phyloP scores from a whole-genome alignment of 257 asterid genomes.

The Thymus quinquecostatus region DNA sequence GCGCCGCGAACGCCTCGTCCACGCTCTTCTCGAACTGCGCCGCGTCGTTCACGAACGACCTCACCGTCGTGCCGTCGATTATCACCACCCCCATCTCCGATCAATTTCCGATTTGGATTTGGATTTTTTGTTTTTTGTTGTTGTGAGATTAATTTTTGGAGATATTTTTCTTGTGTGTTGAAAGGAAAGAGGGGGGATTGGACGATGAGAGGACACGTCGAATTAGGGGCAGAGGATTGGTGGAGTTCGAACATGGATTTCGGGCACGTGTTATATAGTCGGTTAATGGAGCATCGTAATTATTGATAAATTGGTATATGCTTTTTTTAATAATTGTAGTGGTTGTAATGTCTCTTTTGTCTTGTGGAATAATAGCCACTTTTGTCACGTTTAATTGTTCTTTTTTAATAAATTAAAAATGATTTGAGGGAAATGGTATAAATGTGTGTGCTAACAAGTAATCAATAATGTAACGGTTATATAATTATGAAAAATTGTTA shows the following conservation, averaged over 20 bases:
- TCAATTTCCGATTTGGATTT: neutral
- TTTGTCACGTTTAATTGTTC: no score
- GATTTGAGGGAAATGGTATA: no score
- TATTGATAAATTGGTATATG: neutral
- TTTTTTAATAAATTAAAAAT: no score
- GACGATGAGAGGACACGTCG: conserved; percentile 28
- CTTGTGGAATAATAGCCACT: no score
- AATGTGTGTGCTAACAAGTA: no score
- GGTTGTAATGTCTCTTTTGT: neutral
- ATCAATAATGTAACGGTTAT: no score
- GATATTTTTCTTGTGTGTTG: neutral
- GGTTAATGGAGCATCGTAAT: conserved; percentile 9
- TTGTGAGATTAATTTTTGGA: neutral
- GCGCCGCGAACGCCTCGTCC: conserved; percentile 56
- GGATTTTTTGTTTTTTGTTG: neutral
- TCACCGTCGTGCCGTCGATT: conserved; percentile 79
- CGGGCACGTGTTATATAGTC: conserved; percentile 34
- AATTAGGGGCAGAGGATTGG: conserved; percentile 12
- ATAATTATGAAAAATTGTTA: no score
- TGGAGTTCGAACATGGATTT: conserved; percentile 1
- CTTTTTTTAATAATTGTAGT: neutral
- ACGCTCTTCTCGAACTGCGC: conserved; percentile 55
- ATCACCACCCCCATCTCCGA: conserved; percentile 67
- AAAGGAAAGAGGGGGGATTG: neutral
- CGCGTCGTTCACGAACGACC: conserved; percentile 62